Percentiles rank a stretch among this genome's conserved stretches.
Conservation (phyloP, 805 yeast species). For the Starmerella geochares region DNA sequence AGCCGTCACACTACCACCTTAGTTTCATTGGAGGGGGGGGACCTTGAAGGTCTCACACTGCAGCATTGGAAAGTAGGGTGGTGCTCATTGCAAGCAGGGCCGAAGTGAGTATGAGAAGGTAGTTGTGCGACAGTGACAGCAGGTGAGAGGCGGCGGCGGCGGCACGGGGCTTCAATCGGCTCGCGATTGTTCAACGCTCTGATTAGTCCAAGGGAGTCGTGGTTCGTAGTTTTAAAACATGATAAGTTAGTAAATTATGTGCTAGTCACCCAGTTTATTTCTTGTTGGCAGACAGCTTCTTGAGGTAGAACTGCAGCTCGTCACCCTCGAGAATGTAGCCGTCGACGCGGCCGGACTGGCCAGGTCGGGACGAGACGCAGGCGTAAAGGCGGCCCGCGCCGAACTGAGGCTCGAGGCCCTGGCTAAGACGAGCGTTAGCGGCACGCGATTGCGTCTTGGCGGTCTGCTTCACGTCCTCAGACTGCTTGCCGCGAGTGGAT, state of each 20-base stretch:
- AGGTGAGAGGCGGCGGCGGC: no score
- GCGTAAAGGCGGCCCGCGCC: constrained; percentile 99
- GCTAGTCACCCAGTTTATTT: constrained; percentile 49
- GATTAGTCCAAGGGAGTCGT: background rate
- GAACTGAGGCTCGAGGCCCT: constrained; percentile 91
- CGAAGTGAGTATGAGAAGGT: no score
- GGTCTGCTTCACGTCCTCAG: constrained; percentile 85
- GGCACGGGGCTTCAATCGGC: no score
- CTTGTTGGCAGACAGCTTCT: constrained; percentile 84
- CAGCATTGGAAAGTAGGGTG: no score
- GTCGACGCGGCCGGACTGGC: constrained; percentile 99
- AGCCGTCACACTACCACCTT: no score
- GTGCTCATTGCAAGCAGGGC: no score
- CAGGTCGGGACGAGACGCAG: constrained; percentile 97
- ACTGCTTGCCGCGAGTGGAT: constrained; percentile 47
- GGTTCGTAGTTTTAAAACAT: background rate
- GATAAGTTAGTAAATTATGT: constrained; percentile 10
- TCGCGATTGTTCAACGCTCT: no score
- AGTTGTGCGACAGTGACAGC: no score
- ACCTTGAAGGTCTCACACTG: no score
- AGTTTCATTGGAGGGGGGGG: no score
- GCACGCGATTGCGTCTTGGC: constrained; percentile 52
- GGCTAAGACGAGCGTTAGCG: constrained; percentile 71
- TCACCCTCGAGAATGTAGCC: constrained; percentile 99
- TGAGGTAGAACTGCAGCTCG: constrained; percentile 99